Base-by-base conservation (phyloP, 768 basidiomycete genomes). In the Tulasnella sp. region DNA sequence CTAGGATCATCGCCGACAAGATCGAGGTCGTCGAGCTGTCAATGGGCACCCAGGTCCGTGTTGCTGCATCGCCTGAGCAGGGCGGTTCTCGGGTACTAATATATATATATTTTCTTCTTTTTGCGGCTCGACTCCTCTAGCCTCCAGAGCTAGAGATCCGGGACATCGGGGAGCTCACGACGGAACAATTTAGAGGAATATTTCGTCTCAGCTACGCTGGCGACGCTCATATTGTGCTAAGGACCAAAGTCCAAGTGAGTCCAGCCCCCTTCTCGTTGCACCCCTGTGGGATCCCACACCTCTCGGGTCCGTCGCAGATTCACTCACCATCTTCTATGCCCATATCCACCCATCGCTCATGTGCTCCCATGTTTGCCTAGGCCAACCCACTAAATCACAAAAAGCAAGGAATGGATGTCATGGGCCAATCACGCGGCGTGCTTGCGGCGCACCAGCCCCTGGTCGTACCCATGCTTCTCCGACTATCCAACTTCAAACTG, bases 11-110 rank as follows among this genome's bases (percentile, higher is more conserved):
- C 65, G 93, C 92, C 54, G 96, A 94, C 73, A 85, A 80, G 71
- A 98, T 99, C 63, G 92, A 98, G 70, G 96, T 99, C 29, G 88
- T 96, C 54, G 96, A 98, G 70, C 75, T 99, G n/a, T 87, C 97
- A 72, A 98, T 99, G 96, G 96, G 96, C 38, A 91, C 88, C 1
- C 86, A 94, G 76, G 93, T 92, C 25, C 31, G 70, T 60, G 5
- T 9, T 7, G 5, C 7, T 52, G 19, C 25, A 38, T 59, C 12
- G 30, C 57, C 11, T 30, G 46, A 11, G 21, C 46, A 11, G n/a
- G 27, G 46, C 27, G 46, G 27, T n/a, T 21, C 15, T 15, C 5
- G 5, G 7, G 7, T 38, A 38, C 5, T n/a, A n/a, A 48, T 11
- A n/a, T n/a, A 5, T 48, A 22, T 29, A n/a, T n/a, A n/a, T n/a